Percentiles rank a stretch among this genome's conserved stretches.
Conservation (phyloP, 2,329 filamentous ascomycete genomes). For the Aspergillus fijiensis region DNA sequence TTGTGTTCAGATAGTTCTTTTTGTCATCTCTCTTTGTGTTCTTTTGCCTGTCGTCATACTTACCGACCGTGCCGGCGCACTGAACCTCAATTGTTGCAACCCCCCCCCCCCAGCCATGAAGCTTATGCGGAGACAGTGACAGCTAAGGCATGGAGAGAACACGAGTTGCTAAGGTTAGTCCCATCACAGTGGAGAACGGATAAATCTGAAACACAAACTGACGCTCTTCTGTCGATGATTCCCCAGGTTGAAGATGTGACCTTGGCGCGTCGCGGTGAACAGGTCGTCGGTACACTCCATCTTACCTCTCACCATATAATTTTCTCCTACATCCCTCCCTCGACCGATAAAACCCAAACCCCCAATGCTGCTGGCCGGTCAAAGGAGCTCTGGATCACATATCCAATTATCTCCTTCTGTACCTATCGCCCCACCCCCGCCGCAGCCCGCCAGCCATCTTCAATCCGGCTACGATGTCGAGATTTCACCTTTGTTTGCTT, state of each 20-base stretch:
- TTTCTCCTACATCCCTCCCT: conserved; percentile 57
- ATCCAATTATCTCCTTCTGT: conserved; percentile 84
- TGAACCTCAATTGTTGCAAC: conserved; percentile 5
- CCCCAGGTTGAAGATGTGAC: conserved; percentile 56
- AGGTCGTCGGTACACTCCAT: conserved; percentile 60
- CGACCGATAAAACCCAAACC: conserved; percentile 39
- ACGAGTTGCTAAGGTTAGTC: conserved; percentile 44
- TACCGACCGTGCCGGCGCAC: conserved; percentile 6
- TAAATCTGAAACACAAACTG: neutral
- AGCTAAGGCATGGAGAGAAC: conserved; percentile 45
- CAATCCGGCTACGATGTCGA: conserved; percentile 82
- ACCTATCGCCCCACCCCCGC: conserved; percentile 71
- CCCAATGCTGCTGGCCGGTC: conserved; percentile 48
- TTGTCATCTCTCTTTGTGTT: neutral
- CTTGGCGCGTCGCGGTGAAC: conserved; percentile 57
- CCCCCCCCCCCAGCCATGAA: conserved; percentile 28
- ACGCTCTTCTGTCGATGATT: conserved; percentile 7
- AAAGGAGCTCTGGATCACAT: conserved; percentile 88
- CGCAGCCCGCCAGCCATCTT: conserved; percentile 68
- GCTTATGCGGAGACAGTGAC: conserved; percentile 32
- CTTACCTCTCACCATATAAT: conserved; percentile 64
- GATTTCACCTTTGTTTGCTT: conserved; percentile 95
- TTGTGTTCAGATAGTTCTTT: neutral
- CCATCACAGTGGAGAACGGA: neutral
- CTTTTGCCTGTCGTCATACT: neutral